Base-by-base conservation (phyloP, 805 yeast species). In the Hanseniaspora vineae region DNA sequence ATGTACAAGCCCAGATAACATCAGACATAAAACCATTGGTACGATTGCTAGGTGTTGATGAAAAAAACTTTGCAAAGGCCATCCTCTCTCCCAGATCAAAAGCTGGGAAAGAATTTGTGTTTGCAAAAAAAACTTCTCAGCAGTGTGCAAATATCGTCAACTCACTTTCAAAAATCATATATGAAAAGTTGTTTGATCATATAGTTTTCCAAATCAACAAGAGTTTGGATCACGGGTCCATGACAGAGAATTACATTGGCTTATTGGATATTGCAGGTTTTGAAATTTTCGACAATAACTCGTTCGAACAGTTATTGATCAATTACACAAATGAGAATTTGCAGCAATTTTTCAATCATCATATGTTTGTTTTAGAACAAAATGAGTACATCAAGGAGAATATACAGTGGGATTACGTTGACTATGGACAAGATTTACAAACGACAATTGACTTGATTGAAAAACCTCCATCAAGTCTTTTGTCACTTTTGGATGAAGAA, bases 181-280 rank as follows among this genome's bases (percentile, higher is more conserved):
- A 90, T 58, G 97, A 92, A 60, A 77, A 81, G 42, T 62, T 88
- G 9, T 92, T 92, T 67, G 83, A 82, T 45, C 78, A 70, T 57
- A 73, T 92, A 37, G 95, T 92, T 12, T 73, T 72, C 47, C 74
- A 77, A 47, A 84, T 92, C 55, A 94, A 92, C 60, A 70, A 70
- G 3, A 82, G 77, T 46, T 72, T 92, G 11, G 74, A 72, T 52
- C 73, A 66, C 42, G 66, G 69, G 8, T 63, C 68, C 3, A 57
- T 61, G 47, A 64, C 70, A 3, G 64, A 67, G 12, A 72, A 77
- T 47, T 90, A 81, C 55, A 92, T 92, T 58, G 98, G 99, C 52
- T 95, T 92, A 18, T 72, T 92, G 56, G 99, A 92, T 79, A 92
- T 92, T 57, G 95, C 95, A 51, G 98, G 98, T 11, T 92, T 92